Evolutionary conservation across 352 stramenopile species (phyloP).

Genomic region (Albugo laibachii): DNA sequence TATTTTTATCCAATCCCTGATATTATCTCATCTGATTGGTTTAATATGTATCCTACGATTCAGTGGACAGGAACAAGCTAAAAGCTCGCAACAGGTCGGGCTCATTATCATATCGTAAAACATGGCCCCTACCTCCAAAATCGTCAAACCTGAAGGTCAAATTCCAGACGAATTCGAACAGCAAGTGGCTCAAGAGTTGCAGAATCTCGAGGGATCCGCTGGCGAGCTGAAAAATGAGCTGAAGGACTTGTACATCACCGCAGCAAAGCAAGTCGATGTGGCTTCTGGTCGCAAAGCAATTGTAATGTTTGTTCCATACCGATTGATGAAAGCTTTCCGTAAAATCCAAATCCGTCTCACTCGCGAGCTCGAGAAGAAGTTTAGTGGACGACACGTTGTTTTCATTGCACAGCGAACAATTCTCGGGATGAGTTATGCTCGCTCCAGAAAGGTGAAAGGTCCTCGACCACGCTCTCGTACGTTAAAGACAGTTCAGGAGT

Average conservation of each 20-base stretch:
- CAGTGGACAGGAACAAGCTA: too few relatives aligned
- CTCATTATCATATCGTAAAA: background rate
- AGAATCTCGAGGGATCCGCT: constrained; percentile 83
- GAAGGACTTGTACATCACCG: constrained; percentile 96
- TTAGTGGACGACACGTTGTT: constrained; percentile 94
- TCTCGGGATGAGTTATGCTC: constrained; percentile 92
- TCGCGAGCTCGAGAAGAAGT: constrained; percentile 99
- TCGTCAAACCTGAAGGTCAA: constrained; percentile 73
- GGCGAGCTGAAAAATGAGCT: constrained; percentile 96
- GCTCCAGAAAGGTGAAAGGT: constrained; percentile 88
- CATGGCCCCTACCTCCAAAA: constrained; percentile 24
- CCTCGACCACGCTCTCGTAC: constrained; percentile 93
- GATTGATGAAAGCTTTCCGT: constrained; percentile 93
- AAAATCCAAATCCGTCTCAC: constrained; percentile 98
- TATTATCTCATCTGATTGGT: too few relatives aligned
- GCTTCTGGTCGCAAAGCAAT: constrained; percentile 91
- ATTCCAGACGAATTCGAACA: constrained; percentile 76
- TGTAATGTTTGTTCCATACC: constrained; percentile 98
- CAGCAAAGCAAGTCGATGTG: constrained; percentile 97
- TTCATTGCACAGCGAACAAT: constrained; percentile 99
- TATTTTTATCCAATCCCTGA: too few relatives aligned
- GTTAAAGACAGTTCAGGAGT: constrained; percentile 96
- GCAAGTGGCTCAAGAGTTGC: constrained; percentile 75
- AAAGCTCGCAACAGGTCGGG: too few relatives aligned
- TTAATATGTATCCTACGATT: too few relatives aligned